phyloP scores from a whole-genome alignment of 2,329 filamentous ascomycete genomes.

The Diaporthe citri region DNA sequence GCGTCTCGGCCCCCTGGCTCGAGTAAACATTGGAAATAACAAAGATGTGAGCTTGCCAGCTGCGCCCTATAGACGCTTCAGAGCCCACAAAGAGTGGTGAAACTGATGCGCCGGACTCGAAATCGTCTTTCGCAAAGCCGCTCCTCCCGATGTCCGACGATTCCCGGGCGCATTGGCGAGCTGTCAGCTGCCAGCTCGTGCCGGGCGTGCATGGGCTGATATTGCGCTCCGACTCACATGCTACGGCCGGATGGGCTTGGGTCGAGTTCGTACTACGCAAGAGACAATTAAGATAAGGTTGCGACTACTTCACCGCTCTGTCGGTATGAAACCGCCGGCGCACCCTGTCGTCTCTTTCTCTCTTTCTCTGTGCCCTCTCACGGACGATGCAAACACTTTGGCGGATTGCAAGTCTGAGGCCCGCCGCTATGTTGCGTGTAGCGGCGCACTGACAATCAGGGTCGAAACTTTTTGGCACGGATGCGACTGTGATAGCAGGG shows the following conservation, averaged over 20 bases:
- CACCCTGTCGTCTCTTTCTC: not conserved
- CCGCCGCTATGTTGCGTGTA: constrained; percentile 17
- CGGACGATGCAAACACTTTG: constrained; percentile 29
- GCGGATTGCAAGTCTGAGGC: constrained; percentile 19
- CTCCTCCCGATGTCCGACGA: not conserved
- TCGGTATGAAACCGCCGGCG: constrained; percentile 26
- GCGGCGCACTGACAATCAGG: constrained; percentile 1
- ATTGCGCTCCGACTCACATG: not conserved
- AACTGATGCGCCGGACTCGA: not conserved
- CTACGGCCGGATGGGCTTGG: not conserved
- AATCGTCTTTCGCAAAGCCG: not conserved
- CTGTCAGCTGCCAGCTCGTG: constrained; percentile 1
- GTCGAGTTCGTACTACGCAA: not conserved
- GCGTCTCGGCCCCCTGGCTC: not conserved
- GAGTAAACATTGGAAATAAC: constrained; percentile 31
- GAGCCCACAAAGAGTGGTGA: not conserved
- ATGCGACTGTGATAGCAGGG: constrained; percentile 25
- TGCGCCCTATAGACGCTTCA: not conserved
- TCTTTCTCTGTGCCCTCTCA: not conserved
- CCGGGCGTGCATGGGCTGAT: not conserved
- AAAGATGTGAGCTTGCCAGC: not conserved
- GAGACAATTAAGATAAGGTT: constrained; percentile 13
- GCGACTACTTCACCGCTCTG: constrained; percentile 25
- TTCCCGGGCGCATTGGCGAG: not conserved
- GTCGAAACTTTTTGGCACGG: constrained; percentile 20